A percentile compares a stretch with the other conserved stretches of the same genome.
phyloP scores from a whole-genome alignment of 352 stramenopile genomes.

The Globisporangium cederbergense region DNA sequence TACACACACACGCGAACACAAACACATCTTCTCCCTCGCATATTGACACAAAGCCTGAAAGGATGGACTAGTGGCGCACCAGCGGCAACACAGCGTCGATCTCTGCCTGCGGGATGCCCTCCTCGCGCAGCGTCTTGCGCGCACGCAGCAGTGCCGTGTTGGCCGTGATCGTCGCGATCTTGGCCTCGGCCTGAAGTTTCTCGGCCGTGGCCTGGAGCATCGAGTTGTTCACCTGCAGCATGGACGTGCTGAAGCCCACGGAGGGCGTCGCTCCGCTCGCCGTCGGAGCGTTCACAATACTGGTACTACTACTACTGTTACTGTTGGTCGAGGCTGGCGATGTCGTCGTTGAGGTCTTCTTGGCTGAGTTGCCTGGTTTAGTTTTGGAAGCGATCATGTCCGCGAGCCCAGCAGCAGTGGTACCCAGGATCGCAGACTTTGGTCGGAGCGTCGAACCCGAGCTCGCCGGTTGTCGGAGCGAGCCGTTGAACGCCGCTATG shows the following conservation, averaged over 20 bases:
- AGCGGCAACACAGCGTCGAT: conserved; percentile 19
- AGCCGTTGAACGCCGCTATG: background rate
- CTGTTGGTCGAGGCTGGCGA: background rate
- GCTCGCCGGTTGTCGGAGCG: background rate
- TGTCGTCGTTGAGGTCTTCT: background rate
- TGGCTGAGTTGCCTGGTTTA: background rate
- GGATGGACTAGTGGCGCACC: conserved; percentile 3
- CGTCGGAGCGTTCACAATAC: background rate
- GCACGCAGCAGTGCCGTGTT: conserved; percentile 19
- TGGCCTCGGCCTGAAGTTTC: conserved; percentile 18
- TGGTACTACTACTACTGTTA: background rate
- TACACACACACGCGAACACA: no score
- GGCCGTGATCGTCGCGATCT: conserved; percentile 12
- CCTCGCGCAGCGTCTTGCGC: conserved; percentile 14
- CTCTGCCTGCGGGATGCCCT: conserved; percentile 17
- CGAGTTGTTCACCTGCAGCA: conserved; percentile 18
- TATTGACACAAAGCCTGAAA: background rate
- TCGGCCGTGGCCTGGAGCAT: conserved; percentile 18
- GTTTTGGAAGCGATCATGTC: background rate
- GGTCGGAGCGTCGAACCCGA: background rate
- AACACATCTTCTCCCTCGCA: background rate
- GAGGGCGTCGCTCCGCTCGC: background rate
- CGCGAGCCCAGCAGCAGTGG: conserved; percentile 1
- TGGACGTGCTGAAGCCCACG: conserved; percentile 9
- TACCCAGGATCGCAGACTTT: conserved; percentile 5